Base-by-base conservation (phyloP, 306 rosid species). In the Prunus mume region DNA sequence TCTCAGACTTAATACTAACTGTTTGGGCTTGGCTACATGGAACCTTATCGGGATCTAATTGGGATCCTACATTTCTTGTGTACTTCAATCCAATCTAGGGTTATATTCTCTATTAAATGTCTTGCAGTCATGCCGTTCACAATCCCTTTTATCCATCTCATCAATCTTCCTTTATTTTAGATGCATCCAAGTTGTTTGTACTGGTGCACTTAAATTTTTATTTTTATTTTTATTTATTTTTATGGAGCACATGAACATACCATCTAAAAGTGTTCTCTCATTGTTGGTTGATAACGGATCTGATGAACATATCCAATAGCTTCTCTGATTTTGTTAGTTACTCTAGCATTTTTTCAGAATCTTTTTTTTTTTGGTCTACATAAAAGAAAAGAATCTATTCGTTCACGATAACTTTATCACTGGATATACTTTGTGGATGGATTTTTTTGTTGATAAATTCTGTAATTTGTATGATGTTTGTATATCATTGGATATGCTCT, bases 11-110 rank as follows among this genome's bases (percentile, higher is more conserved):
- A 34, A 10, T 19, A 14, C 69, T 25, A 65, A 65, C 27, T 18
- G 25, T 32, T 73, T n/a, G 47, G 69, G 46, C 52, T 61, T 73
- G n/a, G 60, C 69, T 61, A 61, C 58, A 19, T 27, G 60, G 68
- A 57, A 25, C 51, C 63, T 34, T 34, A 7, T 72, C 63, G 30
- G 49, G 49, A n/a, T 71, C 50, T 56, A 15, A 5, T 0, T 73
- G 6, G 68, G 69, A 24, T 60, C 68, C 28, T 60, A 9, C 25
- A 12, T 56, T 72, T 72, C 9, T 43, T 46, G 2, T 66, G 52
- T 18, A 14, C 19, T 65, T 10, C 49, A 65, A 63, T 30, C 68
- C 22, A 12, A 15, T 52, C 38, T 5, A 13, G 65, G 17, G 15
- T 7, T 60, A 6, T 12, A 27, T 5, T 60, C 18, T 61, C 9